These are phyloP conservation scores for Salix suchowensis DNA, from an alignment of 345 rosid species.

Conservation along the genomic window DNA sequence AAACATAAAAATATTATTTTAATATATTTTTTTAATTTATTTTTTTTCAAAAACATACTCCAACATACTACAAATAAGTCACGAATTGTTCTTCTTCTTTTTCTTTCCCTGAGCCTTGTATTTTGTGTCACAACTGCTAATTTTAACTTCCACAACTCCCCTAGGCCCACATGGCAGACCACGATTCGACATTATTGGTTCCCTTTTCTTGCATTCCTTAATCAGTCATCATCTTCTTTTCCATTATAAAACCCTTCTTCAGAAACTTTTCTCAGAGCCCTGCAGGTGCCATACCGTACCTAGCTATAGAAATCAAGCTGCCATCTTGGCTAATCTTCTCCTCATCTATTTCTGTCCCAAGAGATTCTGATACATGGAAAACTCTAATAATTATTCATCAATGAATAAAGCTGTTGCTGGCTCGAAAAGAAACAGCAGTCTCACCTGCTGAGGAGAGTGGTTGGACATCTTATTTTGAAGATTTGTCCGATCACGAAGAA, in stretches of 20 bases:
- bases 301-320: background rate
- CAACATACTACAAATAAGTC: too few relatives aligned
- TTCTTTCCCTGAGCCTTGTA: background rate
- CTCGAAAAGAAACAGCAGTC: conserved; percentile 7
- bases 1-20: too few relatives aligned
- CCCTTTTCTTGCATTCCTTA: conserved; percentile 19
- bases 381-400: conserved; percentile 22
- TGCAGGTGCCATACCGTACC: background rate
- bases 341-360: background rate
- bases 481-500: conserved; percentile 37
- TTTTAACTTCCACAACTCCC: conserved; percentile 43
- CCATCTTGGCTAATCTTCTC: background rate
- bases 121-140: conserved; percentile 37
- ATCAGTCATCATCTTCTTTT: conserved; percentile 1
- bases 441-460: conserved; percentile 67
- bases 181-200: conserved; percentile 31
- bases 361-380: conserved; percentile 16
- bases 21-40: too few relatives aligned
- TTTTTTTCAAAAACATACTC: too few relatives aligned
- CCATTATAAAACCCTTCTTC: conserved; percentile 6
- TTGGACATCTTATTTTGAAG: conserved; percentile 80
- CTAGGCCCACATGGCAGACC: conserved; percentile 25
- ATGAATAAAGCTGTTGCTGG: conserved; percentile 6
- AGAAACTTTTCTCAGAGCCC: background rate
- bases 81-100: too few relatives aligned